Evolutionary conservation across 2,329 filamentous ascomycete genomes (phyloP).

Genomic region (Sarocladium oryzae): DNA sequence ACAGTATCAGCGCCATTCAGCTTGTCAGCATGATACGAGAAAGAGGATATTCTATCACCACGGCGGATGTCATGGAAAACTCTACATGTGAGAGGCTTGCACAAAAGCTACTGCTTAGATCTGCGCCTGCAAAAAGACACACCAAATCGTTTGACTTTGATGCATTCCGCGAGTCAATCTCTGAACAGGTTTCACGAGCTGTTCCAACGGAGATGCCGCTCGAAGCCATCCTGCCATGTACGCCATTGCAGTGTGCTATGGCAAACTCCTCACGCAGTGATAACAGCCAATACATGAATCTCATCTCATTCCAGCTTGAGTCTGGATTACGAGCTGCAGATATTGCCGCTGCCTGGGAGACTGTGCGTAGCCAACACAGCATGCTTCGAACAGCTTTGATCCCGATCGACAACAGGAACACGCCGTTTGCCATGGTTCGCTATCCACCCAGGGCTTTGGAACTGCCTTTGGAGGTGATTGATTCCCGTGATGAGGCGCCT

Average conservation of each 20-base stretch:
- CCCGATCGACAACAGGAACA: conserved; percentile 49
- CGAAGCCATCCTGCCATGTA: conserved; percentile 66
- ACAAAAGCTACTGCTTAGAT: background rate
- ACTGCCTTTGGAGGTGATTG: background rate
- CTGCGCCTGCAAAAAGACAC: conserved; percentile 12
- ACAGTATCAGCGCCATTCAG: conserved; percentile 84
- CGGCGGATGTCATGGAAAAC: conserved; percentile 67
- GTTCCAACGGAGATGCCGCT: conserved; percentile 27
- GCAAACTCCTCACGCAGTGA: conserved; percentile 57
- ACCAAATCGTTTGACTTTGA: conserved; percentile 29
- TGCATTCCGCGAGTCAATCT: conserved; percentile 29
- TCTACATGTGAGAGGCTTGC: conserved; percentile 39
- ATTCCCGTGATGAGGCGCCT: background rate
- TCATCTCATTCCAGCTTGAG: conserved; percentile 49
- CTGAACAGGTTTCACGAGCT: conserved; percentile 19
- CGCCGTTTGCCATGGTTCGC: conserved; percentile 70
- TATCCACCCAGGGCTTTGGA: conserved; percentile 27
- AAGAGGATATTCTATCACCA: conserved; percentile 50
- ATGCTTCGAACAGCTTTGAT: conserved; percentile 75
- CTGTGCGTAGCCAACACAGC: conserved; percentile 48
- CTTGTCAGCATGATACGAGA: conserved; percentile 62
- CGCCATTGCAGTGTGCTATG: conserved; percentile 73
- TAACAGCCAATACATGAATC: conserved; percentile 60
- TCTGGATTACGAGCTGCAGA: conserved; percentile 26
- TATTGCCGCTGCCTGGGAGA: conserved; percentile 54